Conservation (phyloP, 2,329 filamentous ascomycete genomes). For the Beauveria rudraprayagi region DNA sequence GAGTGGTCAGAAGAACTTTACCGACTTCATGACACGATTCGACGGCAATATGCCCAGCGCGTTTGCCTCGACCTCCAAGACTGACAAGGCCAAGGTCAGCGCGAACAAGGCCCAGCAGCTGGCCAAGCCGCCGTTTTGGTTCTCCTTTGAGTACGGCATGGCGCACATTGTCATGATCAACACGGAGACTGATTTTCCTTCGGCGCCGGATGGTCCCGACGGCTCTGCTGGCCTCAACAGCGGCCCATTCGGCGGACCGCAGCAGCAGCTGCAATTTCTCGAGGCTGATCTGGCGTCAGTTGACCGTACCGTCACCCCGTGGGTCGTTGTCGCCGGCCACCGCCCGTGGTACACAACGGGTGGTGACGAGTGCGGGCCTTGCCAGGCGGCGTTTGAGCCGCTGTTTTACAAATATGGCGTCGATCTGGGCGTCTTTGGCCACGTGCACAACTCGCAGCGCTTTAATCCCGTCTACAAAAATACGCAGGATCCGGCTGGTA, state of each 20-base stretch:
- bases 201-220: slow-evolving; percentile 22
- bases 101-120: slow-evolving; percentile 37
- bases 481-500: slow-evolving; percentile 27
- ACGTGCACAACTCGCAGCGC: slow-evolving; percentile 51
- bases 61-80: slow-evolving; percentile 42
- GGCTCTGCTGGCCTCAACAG: slow-evolving; percentile 26
- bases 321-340: slow-evolving; percentile 28
- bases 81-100: slow-evolving; percentile 27
- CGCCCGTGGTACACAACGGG: slow-evolving; percentile 40
- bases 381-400: slow-evolving; percentile 44
- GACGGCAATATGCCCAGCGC: slow-evolving; percentile 35
- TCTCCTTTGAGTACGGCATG: slow-evolving; percentile 24
- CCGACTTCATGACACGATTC: slow-evolving; percentile 50
- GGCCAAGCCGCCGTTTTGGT: slow-evolving; percentile 21
- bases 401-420: slow-evolving; percentile 49
- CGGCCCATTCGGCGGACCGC: slow-evolving; percentile 40
- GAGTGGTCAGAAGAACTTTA: slow-evolving; percentile 51
- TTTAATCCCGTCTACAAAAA: slow-evolving; percentile 34
- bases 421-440: slow-evolving; percentile 48
- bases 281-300: slow-evolving; percentile 47
- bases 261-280: slow-evolving; percentile 47
- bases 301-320: slow-evolving; percentile 46
- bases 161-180: slow-evolving; percentile 27
- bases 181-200: slow-evolving; percentile 21
- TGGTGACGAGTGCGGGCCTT: slow-evolving; percentile 34